Base-by-base conservation (phyloP, 2,329 filamentous ascomycete genomes). In the Magnaporthiopsis incrustans region DNA sequence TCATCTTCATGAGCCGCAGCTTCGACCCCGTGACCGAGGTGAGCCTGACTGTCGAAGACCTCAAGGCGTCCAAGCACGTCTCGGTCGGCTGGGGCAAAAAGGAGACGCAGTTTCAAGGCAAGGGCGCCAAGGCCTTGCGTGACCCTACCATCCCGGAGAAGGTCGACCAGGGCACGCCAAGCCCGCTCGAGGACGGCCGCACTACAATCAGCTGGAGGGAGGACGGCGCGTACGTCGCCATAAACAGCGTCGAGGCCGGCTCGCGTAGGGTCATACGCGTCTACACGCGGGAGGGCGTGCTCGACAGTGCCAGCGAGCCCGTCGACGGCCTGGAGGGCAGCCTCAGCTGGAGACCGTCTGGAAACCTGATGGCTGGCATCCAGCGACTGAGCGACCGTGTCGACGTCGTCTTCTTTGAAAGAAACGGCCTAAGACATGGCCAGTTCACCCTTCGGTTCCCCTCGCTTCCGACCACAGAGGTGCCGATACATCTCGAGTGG, bases 21-120 rank as follows among this genome's bases (percentile, higher is more conserved):
- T 96, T 98, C 68, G 94, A 98, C 69, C 89, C 88, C 65, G 86
- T 96, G 57, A 85, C 89, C 44, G 90, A 93, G 75, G 82, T 90
- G 63, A 79, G 82, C 44, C 86, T 98, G 74, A 85, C 84, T 0
- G 73, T 80, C 0, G 91, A 93, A 59, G 94, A 96, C 75, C 83
- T 96, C 67, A 89, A 89, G 70, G 85, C 87, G n/a, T 98, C 90
- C 32, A 95, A 89, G 74, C 93, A 97, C 79, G 95, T 97, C 65
- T 96, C 92, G 26, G 94, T 99, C 27, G 95, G 95, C 61, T 99
- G 95, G 95, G 95, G 95, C 66, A 98, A 98, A 79, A 92, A 90
- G 73, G 95, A 99, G 77, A 99, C 95, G 0, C 95, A 99, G 74
- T 99, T 99, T 75, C 91, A 97, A 72, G 95, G 95, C 62, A 92